Percentiles rank a stretch among this genome's conserved stretches.
These are phyloP conservation scores for Gymnopus androsaceus DNA, from an alignment of 1,284 basidiomycete genomes.

Conservation along the genomic window DNA sequence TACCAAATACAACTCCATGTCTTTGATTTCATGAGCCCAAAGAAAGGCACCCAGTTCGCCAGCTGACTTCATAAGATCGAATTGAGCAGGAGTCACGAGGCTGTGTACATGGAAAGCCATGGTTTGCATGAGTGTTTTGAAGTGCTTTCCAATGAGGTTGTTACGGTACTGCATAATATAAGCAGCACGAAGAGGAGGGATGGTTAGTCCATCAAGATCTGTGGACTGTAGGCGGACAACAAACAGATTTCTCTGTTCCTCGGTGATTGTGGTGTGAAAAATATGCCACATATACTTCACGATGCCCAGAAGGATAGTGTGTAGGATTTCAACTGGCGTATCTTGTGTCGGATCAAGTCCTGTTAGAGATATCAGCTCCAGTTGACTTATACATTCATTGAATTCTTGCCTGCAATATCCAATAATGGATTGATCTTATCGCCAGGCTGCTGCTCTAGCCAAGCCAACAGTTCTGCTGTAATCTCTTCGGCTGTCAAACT, in stretches of 20 bases:
- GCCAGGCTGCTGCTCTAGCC: slow-evolving; percentile 31
- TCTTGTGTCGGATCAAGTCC: slow-evolving; percentile 31
- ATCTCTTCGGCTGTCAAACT: slow-evolving; percentile 24
- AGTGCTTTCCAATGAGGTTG: slow-evolving; percentile 42
- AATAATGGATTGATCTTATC: slow-evolving; percentile 26
- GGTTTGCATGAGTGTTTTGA: slow-evolving; percentile 39
- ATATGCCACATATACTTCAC: slow-evolving; percentile 42
- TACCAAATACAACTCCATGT: slow-evolving; percentile 38
- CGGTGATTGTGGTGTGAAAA: slow-evolving; percentile 26
- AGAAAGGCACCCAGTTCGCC: slow-evolving; percentile 32
- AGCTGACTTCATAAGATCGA: slow-evolving; percentile 28
- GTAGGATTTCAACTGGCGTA: slow-evolving; percentile 42
- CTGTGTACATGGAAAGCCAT: slow-evolving; percentile 36
- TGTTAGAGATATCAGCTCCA: slow-evolving; percentile 37
- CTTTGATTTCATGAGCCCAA: slow-evolving; percentile 34
- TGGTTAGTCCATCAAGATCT: slow-evolving; percentile 31
- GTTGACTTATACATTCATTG: slow-evolving; percentile 13
- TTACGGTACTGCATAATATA: slow-evolving; percentile 43
- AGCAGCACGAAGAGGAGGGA: slow-evolving; percentile 32
- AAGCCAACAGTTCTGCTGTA: slow-evolving; percentile 27
- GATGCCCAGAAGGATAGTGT: slow-evolving; percentile 39
- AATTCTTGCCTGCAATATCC: slow-evolving; percentile 6
- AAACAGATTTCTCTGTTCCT: slow-evolving; percentile 24
- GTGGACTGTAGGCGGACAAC: slow-evolving; percentile 31
- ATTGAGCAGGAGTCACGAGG: slow-evolving; percentile 23